A percentile compares a stretch with the other conserved stretches of the same genome.
Conservation (phyloP, 768 basidiomycete genomes). For the Grammothele lineata region DNA sequence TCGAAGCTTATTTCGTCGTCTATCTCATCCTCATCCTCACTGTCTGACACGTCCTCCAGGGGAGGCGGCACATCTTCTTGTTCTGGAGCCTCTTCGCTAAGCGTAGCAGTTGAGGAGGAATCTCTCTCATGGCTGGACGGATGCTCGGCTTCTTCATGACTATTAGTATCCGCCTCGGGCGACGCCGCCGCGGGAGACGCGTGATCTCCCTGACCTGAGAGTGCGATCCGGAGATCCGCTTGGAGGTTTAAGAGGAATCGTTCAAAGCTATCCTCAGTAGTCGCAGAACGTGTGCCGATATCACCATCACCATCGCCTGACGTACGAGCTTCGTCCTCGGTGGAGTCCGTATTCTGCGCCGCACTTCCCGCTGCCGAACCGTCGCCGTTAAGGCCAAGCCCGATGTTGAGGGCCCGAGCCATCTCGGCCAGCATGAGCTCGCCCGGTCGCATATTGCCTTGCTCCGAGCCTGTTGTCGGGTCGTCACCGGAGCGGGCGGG, state of each 20-base stretch:
- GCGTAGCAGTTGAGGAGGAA: too few species aligned
- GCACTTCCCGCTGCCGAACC: background rate
- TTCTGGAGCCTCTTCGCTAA: too few species aligned
- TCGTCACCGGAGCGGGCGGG: background rate
- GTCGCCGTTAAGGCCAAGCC: slow-evolving; percentile 38
- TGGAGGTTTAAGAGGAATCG: slow-evolving; percentile 78
- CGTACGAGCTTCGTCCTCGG: background rate
- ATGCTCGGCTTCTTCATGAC: too few species aligned
- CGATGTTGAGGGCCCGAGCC: slow-evolving; percentile 75
- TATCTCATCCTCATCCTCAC: too few species aligned
- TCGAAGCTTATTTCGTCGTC: slow-evolving; percentile 25
- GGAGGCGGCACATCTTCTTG: too few species aligned
- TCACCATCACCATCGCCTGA: slow-evolving; percentile 2
- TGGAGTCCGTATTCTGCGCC: too few species aligned
- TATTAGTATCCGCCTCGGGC: too few species aligned
- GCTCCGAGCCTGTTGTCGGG: background rate
- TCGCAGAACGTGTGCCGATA: slow-evolving; percentile 23
- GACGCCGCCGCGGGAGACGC: too few species aligned
- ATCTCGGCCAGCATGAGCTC: slow-evolving; percentile 77
- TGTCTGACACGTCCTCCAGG: too few species aligned
- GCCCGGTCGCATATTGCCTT: slow-evolving; percentile 43
- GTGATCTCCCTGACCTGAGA: too few species aligned
- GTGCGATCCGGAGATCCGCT: slow-evolving; percentile 59
- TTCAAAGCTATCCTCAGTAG: slow-evolving; percentile 71
- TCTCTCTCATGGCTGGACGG: too few species aligned